A percentile compares a stretch with the other conserved stretches of the same genome.
Conservation (phyloP, 31 red algal genomes). For the Porphyra umbilicalis region DNA sequence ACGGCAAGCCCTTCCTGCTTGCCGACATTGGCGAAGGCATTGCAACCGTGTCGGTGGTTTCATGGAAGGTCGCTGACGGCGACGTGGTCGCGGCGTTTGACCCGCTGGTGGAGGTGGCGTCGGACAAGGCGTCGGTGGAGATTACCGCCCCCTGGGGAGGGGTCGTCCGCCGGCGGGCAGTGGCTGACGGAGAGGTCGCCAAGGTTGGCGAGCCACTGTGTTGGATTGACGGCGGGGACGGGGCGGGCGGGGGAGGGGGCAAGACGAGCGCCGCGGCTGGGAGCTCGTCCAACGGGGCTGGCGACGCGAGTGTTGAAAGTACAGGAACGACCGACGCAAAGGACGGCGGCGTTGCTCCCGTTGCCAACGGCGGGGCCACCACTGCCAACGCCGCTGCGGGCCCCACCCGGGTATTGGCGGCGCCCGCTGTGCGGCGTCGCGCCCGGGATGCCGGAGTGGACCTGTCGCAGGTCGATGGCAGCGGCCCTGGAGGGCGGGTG, state of each 20-base stretch:
- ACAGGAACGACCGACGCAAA: too few relatives aligned
- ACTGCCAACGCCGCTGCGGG: not conserved
- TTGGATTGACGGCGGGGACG: not conserved
- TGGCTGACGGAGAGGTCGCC: slow-evolving; percentile 8
- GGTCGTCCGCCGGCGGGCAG: slow-evolving; percentile 6
- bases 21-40: slow-evolving; percentile 16
- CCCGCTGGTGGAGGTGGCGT: slow-evolving; percentile 19
- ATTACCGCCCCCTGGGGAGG: slow-evolving; percentile 23
- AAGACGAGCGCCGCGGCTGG: not conserved
- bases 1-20: slow-evolving; percentile 3
- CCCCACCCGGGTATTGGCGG: slow-evolving; percentile 33
- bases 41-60: slow-evolving; percentile 11
- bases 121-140: slow-evolving; percentile 32
- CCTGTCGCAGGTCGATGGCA: slow-evolving; percentile 34
- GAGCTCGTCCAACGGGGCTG: not conserved
- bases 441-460: slow-evolving; percentile 44
- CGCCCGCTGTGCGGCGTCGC: slow-evolving; percentile 41
- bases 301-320: not conserved
- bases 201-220: slow-evolving; percentile 23
- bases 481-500: slow-evolving; percentile 67
- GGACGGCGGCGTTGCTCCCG: not conserved
- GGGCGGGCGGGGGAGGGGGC: not conserved
- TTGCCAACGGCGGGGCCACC: not conserved
- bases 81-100: slow-evolving; percentile 23
- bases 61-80: slow-evolving; percentile 17